Percentiles rank a stretch among this genome's conserved stretches.
Conservation (phyloP, 164 flowering plant species). For the Dillenia suffruticosa region DNA sequence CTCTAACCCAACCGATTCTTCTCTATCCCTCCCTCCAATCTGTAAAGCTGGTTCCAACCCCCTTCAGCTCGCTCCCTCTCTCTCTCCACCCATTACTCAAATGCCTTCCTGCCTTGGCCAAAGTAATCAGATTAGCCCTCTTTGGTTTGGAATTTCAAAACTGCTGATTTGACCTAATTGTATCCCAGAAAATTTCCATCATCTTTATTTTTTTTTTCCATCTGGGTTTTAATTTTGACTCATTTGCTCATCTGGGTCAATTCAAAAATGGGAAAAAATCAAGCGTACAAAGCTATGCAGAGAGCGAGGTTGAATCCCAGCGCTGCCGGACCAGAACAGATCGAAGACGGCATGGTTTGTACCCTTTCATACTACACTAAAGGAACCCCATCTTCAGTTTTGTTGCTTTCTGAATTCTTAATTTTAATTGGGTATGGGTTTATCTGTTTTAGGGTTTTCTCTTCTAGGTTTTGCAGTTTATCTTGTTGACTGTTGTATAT, state of each 20-base stretch:
- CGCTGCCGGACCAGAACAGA: constrained; percentile 77
- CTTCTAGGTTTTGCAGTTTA: not conserved
- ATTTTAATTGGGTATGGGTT: not conserved
- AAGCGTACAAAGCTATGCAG: constrained; percentile 99
- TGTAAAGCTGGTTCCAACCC: too few species aligned
- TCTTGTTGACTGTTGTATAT: not conserved
- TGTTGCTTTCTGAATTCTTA: not conserved
- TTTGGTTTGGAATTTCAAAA: too few species aligned
- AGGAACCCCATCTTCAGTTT: not conserved
- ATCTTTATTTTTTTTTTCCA: too few species aligned
- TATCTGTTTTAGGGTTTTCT: too few species aligned
- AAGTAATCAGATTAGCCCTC: too few species aligned
- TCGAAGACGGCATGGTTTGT: constrained; percentile 99
- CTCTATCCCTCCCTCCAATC: too few species aligned
- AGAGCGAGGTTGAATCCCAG: constrained; percentile 72
- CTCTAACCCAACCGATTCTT: too few species aligned
- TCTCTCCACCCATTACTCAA: too few species aligned
- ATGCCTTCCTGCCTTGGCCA: too few species aligned
- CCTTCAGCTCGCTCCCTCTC: too few species aligned
- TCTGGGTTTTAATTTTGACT: not conserved
- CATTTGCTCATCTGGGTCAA: constrained; percentile 21
- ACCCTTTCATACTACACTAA: constrained; percentile 62
- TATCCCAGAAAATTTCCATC: too few species aligned
- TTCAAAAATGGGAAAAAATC: constrained; percentile 87
- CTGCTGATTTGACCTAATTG: too few species aligned